Conservation (phyloP, 106 monocot genomes). For the Dendrobium huoshanense region DNA sequence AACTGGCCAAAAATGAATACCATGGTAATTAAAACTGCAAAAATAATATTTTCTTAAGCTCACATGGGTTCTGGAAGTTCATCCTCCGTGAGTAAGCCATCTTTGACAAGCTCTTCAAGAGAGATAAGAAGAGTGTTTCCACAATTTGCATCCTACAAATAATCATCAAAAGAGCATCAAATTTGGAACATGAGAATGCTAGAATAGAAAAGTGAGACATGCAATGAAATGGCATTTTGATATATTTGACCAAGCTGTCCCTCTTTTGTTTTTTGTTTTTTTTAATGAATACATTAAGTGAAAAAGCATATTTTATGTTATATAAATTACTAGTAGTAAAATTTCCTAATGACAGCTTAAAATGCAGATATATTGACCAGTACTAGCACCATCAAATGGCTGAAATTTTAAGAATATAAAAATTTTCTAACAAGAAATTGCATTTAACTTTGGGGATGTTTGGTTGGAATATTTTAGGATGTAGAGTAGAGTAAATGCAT, state of each 20-base stretch:
- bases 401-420: not conserved
- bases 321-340: not conserved
- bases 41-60: slow-evolving; percentile 15
- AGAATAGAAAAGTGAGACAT: not conserved
- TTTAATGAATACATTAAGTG: not conserved
- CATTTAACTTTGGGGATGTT: not conserved
- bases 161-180: slow-evolving; percentile 6
- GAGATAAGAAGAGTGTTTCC: slow-evolving; percentile 95
- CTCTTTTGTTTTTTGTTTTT: not conserved
- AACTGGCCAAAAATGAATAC: not conserved
- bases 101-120: slow-evolving; percentile 87
- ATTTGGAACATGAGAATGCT: not conserved
- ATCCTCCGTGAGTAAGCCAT: slow-evolving; percentile 64
- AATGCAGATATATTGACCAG: not conserved
- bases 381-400: not conserved
- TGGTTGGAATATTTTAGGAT: no score
- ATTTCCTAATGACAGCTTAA: not conserved
- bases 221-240: not conserved
- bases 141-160: slow-evolving; percentile 91
- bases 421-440: not conserved
- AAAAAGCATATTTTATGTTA: not conserved
- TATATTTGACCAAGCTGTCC: not conserved
- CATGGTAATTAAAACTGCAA: slow-evolving; percentile 6
- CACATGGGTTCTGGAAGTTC: slow-evolving; percentile 89
- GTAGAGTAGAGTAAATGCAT: no score